phyloP scores from a whole-genome alignment of 139 green algal species.

The Zygnema circumcarinatum region DNA sequence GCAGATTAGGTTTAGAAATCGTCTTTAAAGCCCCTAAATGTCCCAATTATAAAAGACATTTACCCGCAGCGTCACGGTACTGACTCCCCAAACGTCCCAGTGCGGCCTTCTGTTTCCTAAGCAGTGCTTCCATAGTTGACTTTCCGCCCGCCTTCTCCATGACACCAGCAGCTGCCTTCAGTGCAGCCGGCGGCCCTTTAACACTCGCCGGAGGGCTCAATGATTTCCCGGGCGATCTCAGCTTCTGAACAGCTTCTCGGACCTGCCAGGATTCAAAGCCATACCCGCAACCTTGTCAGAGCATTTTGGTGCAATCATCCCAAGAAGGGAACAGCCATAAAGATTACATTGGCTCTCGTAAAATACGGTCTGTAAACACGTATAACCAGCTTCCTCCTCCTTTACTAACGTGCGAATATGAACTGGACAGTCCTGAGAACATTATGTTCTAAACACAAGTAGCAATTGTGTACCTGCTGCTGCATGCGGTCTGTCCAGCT shows the following conservation, averaged over 20 bases:
- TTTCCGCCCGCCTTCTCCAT: neutral
- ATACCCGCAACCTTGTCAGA: neutral
- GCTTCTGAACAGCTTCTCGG: neutral
- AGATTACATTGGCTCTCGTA: neutral
- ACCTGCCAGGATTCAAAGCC: neutral
- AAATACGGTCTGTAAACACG: neutral
- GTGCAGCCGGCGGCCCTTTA: neutral
- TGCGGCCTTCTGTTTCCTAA: neutral
- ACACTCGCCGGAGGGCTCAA: neutral
- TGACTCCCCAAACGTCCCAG: neutral
- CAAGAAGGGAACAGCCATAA: too few species aligned
- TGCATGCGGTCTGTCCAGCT: neutral
- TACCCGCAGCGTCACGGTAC: slow-evolving; percentile 23
- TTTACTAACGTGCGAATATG: too few species aligned
- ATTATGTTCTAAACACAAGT: neutral
- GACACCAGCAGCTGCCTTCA: neutral
- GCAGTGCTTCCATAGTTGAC: neutral
- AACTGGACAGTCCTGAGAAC: too few species aligned
- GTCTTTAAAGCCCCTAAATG: neutral
- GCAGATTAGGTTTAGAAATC: neutral
- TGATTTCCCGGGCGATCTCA: neutral
- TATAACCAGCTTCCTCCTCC: neutral
- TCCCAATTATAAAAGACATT: neutral
- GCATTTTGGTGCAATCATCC: too few species aligned
- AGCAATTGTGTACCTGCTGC: neutral